Evolutionary conservation across 2,329 filamentous ascomycete genomes (phyloP), one percentile per base, ranked within the genome.

Genomic region (Cercospora citrullina): DNA sequence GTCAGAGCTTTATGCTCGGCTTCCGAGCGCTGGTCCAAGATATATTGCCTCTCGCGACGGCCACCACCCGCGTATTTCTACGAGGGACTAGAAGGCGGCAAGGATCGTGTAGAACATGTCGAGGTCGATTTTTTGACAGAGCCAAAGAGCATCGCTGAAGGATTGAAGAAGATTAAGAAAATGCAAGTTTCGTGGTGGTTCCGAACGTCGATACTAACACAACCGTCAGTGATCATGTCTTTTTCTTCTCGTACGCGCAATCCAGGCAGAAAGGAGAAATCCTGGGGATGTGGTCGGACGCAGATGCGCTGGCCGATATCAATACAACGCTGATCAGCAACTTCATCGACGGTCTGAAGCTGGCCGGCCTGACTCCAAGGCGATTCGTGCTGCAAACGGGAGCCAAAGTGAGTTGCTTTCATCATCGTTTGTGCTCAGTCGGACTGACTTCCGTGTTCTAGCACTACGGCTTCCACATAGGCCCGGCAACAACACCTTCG

Each of bases 171-270:
- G 48, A 58, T 69, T 5, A 23, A 63, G 9, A 26, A 66, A 16
- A 68, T 71, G 63, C 68, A 60, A 55, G 64, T 8, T 10, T 26
- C 10, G 21, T 62, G 5, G 23, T 26, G 5, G 18, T 6, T 14
- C 30, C 39, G 23, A 62, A 3, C 14, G 9, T 23, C n/a, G 1
- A 26, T 10, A 39, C 60, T 62, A 26, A 62, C 23, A 18, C 21
- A 10, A 6, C 8, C 7, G 18, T 18, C 30, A 71, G 69, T 1
- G 81, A 82, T 66, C 80, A 85, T 68, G 77, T 85, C 10, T 86
- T 86, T 74, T 86, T 84, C 76, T 85, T 82, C 65, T 82, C 82
- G 3, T 85, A 86, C 75, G 76, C 84, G 9, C 83, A 85, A 67
- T 65, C 69, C 1, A 28, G 64, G 30, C 68, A 70, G 55, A 69